Percentiles rank a stretch among this genome's conserved stretches.
Evolutionary conservation across 2,329 filamentous ascomycete genomes (phyloP).

Genomic region (Fonsecaea nubica): DNA sequence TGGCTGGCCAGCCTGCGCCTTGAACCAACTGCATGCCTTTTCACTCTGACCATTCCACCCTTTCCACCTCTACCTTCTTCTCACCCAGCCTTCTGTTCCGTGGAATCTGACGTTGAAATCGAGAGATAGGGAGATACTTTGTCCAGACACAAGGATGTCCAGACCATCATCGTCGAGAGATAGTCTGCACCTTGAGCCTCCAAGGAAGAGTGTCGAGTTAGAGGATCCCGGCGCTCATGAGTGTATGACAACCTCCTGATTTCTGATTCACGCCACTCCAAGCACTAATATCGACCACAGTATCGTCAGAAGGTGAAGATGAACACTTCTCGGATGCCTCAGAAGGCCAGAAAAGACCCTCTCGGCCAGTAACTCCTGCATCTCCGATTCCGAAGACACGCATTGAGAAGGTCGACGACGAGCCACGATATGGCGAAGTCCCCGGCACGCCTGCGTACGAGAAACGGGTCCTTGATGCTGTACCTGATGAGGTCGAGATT

Average conservation of each 20-base stretch:
- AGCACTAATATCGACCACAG: slow-evolving; percentile 37
- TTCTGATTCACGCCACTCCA: background rate
- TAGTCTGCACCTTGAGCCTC: slow-evolving; percentile 56
- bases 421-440: slow-evolving; percentile 65
- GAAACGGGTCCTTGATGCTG: slow-evolving; percentile 64
- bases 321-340: slow-evolving; percentile 72
- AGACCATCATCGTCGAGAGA: slow-evolving; percentile 40
- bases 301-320: slow-evolving; percentile 62
- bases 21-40: slow-evolving; percentile 3
- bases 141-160: slow-evolving; percentile 33
- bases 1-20: slow-evolving; percentile 4
- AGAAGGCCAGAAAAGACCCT: slow-evolving; percentile 56
- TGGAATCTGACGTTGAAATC: background rate
- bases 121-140: background rate
- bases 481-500: slow-evolving; percentile 69
- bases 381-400: slow-evolving; percentile 67
- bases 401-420: slow-evolving; percentile 67
- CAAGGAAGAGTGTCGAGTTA: slow-evolving; percentile 61
- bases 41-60: background rate
- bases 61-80: background rate
- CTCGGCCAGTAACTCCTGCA: slow-evolving; percentile 46
- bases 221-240: slow-evolving; percentile 65
- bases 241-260: slow-evolving; percentile 22
- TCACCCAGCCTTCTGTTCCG: background rate
- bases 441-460: slow-evolving; percentile 67